Percentiles rank a stretch among this genome's conserved stretches.
These are phyloP conservation scores for Corylus americana DNA, from an alignment of 306 rosid species.

Conservation along the genomic window DNA sequence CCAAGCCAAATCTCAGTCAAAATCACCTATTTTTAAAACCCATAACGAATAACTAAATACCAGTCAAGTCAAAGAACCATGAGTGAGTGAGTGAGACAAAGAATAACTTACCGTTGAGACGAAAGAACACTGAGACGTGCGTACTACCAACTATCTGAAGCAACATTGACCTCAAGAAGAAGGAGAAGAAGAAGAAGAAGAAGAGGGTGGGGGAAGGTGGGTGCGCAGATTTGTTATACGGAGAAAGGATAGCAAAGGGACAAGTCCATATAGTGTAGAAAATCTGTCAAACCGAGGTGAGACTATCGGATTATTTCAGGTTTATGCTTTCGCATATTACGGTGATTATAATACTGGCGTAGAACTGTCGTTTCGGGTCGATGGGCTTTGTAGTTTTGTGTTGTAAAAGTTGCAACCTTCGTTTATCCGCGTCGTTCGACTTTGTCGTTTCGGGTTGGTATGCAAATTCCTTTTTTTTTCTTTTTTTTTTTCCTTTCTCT, in stretches of 20 bases:
- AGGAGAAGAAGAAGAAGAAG: slow-evolving; percentile 10
- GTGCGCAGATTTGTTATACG: not conserved
- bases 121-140: not conserved
- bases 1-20: not conserved
- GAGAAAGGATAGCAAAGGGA: slow-evolving; percentile 11
- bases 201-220: not conserved
- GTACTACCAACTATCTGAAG: slow-evolving; percentile 18
- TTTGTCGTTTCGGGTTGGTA: no score
- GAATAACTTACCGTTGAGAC: slow-evolving; percentile 24
- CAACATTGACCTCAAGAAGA: slow-evolving; percentile 30
- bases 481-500: no score
- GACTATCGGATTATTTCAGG: not conserved
- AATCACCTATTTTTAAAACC: not conserved
- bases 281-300: slow-evolving; percentile 45
- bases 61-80: not conserved
- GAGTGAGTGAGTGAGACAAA: not conserved
- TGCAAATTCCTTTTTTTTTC: no score
- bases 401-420: no score
- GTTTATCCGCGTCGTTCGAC: no score
- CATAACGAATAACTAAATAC: not conserved
- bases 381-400: not conserved
- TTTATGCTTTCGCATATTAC: slow-evolving; percentile 27
- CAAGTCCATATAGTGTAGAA: slow-evolving; percentile 4
- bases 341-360: not conserved
- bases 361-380: not conserved